Percentiles rank a stretch among this genome's conserved stretches.
These are phyloP conservation scores for Carex cristatella DNA, from an alignment of 176 grass and related monocot genomes.

Conservation along the genomic window DNA sequence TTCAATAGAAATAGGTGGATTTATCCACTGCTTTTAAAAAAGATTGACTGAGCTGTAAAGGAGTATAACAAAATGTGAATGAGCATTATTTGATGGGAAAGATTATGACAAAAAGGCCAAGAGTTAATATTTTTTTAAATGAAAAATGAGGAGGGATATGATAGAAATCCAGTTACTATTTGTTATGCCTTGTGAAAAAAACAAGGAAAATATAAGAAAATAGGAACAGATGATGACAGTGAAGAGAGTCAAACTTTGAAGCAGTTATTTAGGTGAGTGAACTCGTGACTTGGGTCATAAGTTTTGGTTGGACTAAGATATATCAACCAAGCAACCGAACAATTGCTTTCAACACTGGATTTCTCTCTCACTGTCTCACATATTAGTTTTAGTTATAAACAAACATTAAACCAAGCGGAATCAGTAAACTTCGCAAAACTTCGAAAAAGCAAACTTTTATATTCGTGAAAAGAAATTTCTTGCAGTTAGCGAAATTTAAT, in stretches of 20 bases:
- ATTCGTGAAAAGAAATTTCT: not conserved
- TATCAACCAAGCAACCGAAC: constrained; percentile 20
- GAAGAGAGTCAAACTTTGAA: not conserved
- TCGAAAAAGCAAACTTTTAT: not conserved
- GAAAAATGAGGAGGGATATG: not conserved
- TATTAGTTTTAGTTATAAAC: not conserved
- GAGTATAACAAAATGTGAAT: not conserved
- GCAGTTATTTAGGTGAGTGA: constrained; percentile 1
- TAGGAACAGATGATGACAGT: not conserved
- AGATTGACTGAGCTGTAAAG: not conserved
- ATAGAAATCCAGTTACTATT: not conserved
- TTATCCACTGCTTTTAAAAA: too few relatives aligned
- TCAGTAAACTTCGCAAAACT: constrained; percentile 7
- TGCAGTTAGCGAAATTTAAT: not conserved
- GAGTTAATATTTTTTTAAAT: not conserved
- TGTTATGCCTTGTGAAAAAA: not conserved
- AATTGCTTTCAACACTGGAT: constrained; percentile 18
- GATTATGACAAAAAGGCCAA: not conserved
- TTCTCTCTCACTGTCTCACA: not conserved
- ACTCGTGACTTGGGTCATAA: constrained; percentile 14
- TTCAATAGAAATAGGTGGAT: not conserved
- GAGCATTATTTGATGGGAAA: not conserved
- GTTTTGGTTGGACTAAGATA: constrained; percentile 19
- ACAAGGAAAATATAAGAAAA: not conserved
- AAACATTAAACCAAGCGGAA: not conserved